A percentile compares a stretch with the other conserved stretches of the same genome.
Evolutionary conservation across 2,329 filamentous ascomycete species (phyloP).

Genomic region (Neodidymelliopsis sp.): DNA sequence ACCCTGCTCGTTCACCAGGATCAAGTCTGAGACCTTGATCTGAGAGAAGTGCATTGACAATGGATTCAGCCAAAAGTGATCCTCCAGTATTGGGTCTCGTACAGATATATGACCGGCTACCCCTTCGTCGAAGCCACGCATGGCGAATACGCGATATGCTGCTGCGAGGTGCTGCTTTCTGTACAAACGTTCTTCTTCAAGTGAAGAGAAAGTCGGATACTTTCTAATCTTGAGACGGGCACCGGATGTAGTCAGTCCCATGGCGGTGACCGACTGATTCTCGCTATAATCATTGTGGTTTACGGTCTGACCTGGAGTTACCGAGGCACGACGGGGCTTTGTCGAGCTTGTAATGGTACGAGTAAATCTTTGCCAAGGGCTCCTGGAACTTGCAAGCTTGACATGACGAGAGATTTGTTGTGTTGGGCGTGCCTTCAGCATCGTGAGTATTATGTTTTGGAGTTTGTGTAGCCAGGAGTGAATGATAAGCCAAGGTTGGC

Average conservation of each 20-base stretch:
- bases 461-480: too few species aligned
- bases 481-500: too few species aligned
- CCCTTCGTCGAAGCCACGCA: constrained; percentile 51
- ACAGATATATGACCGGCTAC: constrained; percentile 58
- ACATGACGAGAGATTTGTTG: background rate
- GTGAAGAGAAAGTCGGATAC: constrained; percentile 51
- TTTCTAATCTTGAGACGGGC: constrained; percentile 56
- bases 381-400: background rate
- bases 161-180: constrained; percentile 57
- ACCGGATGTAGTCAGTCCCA: constrained; percentile 57
- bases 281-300: constrained; percentile 47
- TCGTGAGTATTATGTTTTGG: background rate
- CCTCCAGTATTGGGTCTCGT: constrained; percentile 44
- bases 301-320: constrained; percentile 30
- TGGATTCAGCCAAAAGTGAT: constrained; percentile 54
- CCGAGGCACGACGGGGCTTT: constrained; percentile 22
- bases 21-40: constrained; percentile 53
- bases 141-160: constrained; percentile 52
- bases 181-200: constrained; percentile 53
- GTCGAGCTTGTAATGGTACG: constrained; percentile 25
- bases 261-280: constrained; percentile 55
- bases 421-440: background rate
- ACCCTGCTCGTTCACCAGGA: constrained; percentile 54
- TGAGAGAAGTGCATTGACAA: constrained; percentile 55
- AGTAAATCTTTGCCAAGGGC: too few species aligned